Conservation (phyloP, 805 yeast genomes). For the Yarrowia alimentaria region DNA sequence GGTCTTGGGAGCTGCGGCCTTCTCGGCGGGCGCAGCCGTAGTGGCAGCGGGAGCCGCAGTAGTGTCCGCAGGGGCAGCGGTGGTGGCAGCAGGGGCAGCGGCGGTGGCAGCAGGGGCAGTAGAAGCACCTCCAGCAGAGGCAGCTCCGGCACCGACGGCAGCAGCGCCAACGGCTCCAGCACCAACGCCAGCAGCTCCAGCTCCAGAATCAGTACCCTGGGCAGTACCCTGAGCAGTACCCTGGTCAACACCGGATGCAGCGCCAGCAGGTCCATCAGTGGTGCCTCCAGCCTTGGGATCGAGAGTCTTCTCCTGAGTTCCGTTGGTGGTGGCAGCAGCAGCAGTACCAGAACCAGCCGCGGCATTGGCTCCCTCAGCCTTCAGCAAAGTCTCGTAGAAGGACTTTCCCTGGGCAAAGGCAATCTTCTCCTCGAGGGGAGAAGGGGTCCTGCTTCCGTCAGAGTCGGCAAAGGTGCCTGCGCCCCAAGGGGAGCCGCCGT, state of each 20-base stretch:
- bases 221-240: too few relatives aligned
- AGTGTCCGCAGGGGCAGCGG: neutral
- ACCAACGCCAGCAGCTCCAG: neutral
- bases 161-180: conserved; percentile 6
- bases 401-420: conserved; percentile 67
- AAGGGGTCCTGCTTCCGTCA: conserved; percentile 71
- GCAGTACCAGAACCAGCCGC: conserved; percentile 20
- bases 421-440: conserved; percentile 59
- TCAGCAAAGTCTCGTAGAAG: conserved; percentile 49
- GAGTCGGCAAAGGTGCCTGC: conserved; percentile 77
- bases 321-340: neutral
- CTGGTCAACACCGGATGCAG: too few relatives aligned
- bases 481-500: conserved; percentile 85
- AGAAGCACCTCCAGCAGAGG: neutral
- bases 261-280: neutral
- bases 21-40: neutral
- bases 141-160: neutral
- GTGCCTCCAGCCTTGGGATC: conserved; percentile 25
- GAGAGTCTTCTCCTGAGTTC: conserved; percentile 27
- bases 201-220: neutral
- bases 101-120: neutral
- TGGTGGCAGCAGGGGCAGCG: neutral
- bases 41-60: neutral
- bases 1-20: neutral
- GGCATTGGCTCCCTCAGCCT: conserved; percentile 24